Evolutionary conservation across 371 early-diverging fungal genomes (phyloP).

Genomic region (Sporodiniella umbellata): DNA sequence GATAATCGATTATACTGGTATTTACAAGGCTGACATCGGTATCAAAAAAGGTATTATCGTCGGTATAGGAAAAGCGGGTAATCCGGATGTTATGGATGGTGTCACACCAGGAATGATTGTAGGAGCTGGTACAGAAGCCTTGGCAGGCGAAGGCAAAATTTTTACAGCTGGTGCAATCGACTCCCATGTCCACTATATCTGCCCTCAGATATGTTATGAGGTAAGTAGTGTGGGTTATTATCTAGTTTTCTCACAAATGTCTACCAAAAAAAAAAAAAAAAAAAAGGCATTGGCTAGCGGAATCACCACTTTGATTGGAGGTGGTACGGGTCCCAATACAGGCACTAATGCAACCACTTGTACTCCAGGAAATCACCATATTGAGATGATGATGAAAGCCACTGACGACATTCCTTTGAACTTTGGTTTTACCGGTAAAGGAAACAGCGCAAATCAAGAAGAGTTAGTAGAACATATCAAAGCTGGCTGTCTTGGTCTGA

Average conservation of each 20-base stretch:
- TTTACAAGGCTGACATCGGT: slow-evolving; percentile 96
- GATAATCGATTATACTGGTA: slow-evolving; percentile 91
- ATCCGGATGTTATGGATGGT: slow-evolving; percentile 92
- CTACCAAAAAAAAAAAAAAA: too few species aligned
- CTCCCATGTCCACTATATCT: slow-evolving; percentile 91
- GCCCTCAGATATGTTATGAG: slow-evolving; percentile 82
- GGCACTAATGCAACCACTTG: slow-evolving; percentile 94
- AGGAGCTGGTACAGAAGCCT: slow-evolving; percentile 85
- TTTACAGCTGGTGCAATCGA: slow-evolving; percentile 93
- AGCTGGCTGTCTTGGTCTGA: slow-evolving; percentile 90
- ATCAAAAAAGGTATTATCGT: slow-evolving; percentile 79
- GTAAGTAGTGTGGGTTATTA: slow-evolving; percentile 29
- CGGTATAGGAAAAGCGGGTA: slow-evolving; percentile 95
- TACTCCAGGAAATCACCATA: slow-evolving; percentile 78
- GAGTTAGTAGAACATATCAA: slow-evolving; percentile 78
- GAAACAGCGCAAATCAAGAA: slow-evolving; percentile 66
- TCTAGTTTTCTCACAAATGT: too few species aligned
- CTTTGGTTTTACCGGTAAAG: slow-evolving; percentile 93
- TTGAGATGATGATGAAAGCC: slow-evolving; percentile 84
- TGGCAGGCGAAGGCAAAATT: slow-evolving; percentile 88
- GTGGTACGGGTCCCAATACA: slow-evolving; percentile 94
- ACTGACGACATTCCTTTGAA: slow-evolving; percentile 87
- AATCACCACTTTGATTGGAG: slow-evolving; percentile 89
- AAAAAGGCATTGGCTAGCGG: slow-evolving; percentile 79
- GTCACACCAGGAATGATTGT: slow-evolving; percentile 87